These are phyloP conservation scores for Amphicarpaea edgeworthii DNA, from an alignment of 306 rosid species.

Conservation along the genomic window DNA sequence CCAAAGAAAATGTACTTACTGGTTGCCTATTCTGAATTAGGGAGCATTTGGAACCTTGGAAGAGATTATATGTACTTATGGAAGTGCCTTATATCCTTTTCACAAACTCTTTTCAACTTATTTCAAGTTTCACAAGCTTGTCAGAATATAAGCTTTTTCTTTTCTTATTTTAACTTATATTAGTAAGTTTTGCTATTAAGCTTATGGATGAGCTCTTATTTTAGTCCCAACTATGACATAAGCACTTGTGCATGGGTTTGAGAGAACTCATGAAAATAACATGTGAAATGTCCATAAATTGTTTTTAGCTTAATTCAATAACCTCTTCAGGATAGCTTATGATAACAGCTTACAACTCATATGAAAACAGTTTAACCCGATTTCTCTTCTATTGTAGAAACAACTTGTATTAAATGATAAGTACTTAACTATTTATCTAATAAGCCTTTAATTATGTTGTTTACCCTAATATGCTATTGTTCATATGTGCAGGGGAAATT, in stretches of 20 bases:
- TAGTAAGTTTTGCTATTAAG: background rate
- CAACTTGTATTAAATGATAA: too few species aligned
- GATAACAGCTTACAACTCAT: too few species aligned
- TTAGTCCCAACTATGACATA: background rate
- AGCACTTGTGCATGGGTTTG: background rate
- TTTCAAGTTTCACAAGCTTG: background rate
- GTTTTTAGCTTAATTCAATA: too few species aligned
- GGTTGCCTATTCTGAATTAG: background rate
- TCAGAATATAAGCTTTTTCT: background rate
- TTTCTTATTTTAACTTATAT: background rate
- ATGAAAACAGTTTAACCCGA: too few species aligned
- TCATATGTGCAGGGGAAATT: slow-evolving; percentile 73
- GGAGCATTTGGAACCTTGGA: background rate
- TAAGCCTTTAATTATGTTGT: background rate
- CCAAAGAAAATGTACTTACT: too few species aligned
- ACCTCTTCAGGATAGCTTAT: too few species aligned
- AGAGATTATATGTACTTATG: too few species aligned
- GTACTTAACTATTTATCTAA: background rate
- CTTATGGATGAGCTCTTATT: background rate
- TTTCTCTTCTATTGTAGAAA: too few species aligned
- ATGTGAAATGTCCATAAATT: too few species aligned
- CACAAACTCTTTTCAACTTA: background rate
- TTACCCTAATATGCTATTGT: background rate
- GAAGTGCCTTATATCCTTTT: background rate
- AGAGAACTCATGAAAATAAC: too few species aligned